Evolutionary conservation across 129 eudicot species (phyloP), one percentile per base, ranked within the genome.

Genomic region (Solidago caesia): DNA sequence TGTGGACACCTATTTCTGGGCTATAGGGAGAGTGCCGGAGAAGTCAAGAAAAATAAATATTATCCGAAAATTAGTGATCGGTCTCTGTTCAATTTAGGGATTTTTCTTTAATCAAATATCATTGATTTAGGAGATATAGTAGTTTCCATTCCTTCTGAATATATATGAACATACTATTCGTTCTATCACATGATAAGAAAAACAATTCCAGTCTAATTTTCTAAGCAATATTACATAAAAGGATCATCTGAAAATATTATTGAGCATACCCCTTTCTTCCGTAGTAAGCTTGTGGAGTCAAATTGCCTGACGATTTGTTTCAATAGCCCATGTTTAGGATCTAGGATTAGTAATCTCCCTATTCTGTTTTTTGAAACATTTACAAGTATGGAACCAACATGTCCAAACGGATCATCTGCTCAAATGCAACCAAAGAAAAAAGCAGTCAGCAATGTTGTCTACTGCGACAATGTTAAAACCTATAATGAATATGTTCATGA

Each of bases 321-420:
- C 65, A 95, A 60, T 72, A 95, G 97, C 52, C 99, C 96, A 29
- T 94, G 84, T 75, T 89, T 91, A 1, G 97, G 87, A 74, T 95
- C 97, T 80, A 95, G 64, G 53, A 95, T 82, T 79, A 95, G 79
- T 7, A 80, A 70, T 64, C 99, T 84, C 77, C 99, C 99, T 46
- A 75, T 89, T 87, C 80, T 88, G 59, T 71, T 87, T 86, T 91
- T 80, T 7, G 99, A 91, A 61, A 95, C 87, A 73, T 95, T 95
- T 41, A 95, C 97, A 46, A 95, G 94, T 78, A 95, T 73, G 25
- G 96, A 95, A 62, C 97, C 97, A 89, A 89, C 99, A 75, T 95
- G 97, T 73, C 86, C 99, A 81, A 87, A 95, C 43, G 91, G 94
- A 81, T 95, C 99, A 79, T 83, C 99, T 95, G 87, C 79, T 64